Percentiles rank a stretch among this genome's conserved stretches.
Evolutionary conservation across 306 rosid species (phyloP).

Genomic region (Spatholobus suberectus): DNA sequence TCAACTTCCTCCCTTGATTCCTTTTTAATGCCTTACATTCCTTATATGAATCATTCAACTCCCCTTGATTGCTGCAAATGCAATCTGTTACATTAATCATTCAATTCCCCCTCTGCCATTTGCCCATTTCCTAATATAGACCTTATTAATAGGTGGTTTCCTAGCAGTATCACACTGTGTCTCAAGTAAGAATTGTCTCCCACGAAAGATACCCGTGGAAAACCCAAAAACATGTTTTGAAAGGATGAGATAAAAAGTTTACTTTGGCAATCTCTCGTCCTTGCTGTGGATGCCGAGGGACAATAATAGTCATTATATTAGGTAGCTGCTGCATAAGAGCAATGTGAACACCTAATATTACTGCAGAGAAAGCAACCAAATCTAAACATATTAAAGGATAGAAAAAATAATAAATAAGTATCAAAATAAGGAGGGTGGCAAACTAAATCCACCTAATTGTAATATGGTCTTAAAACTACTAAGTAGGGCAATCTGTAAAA

Average conservation of each 20-base stretch:
- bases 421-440: not conserved
- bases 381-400: conserved; percentile 26
- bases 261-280: conserved; percentile 86
- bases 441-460: conserved; percentile 19
- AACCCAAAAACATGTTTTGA: not conserved
- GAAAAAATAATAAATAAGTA: not conserved
- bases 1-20: not conserved
- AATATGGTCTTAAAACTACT: conserved; percentile 3
- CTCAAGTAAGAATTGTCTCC: not conserved
- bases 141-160: conserved; percentile 2
- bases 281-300: conserved; percentile 79
- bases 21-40: not conserved
- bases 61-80: not conserved
- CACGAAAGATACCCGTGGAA: not conserved
- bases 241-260: conserved; percentile 37
- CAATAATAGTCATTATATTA: conserved; percentile 73
- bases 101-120: conserved; percentile 9
- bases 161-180: not conserved
- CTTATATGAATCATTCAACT: not conserved
- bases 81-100: conserved; percentile 10
- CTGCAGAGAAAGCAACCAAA: conserved; percentile 59
- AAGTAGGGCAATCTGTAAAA: not conserved
- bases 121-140: conserved; percentile 16
- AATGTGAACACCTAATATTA: conserved; percentile 71
- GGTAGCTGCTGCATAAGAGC: conserved; percentile 67